Evolutionary conservation across 73 alveolate species (phyloP).

Genomic region (Effrenium voratum): DNA sequence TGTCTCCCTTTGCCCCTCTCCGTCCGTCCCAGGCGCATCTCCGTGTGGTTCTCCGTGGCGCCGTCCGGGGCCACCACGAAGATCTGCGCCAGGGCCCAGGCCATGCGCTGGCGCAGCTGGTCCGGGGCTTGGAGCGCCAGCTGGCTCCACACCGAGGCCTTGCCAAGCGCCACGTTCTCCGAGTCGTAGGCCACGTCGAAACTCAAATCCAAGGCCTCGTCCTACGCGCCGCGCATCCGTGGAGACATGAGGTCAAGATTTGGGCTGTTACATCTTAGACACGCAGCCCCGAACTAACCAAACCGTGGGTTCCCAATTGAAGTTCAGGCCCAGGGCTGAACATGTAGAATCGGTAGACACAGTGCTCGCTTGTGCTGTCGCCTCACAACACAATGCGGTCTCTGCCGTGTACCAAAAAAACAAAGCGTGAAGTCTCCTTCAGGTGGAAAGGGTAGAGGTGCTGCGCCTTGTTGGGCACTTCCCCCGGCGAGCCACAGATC

Average conservation of each 20-base stretch:
- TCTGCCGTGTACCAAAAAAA: not conserved
- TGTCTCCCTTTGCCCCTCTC: not conserved
- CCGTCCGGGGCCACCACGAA: not conserved
- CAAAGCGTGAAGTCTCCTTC: not conserved
- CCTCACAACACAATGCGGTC: not conserved
- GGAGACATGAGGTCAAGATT: not conserved
- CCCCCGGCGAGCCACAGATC: constrained; percentile 85
- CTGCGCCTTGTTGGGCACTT: not conserved
- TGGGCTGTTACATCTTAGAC: not conserved
- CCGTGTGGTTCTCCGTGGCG: constrained; percentile 21
- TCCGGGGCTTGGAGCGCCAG: constrained; percentile 62
- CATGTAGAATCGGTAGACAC: not conserved
- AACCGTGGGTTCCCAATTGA: not conserved
- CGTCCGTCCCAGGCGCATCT: constrained; percentile 27
- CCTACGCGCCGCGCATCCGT: not conserved
- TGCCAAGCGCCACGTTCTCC: not conserved
- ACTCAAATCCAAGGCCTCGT: constrained; percentile 20
- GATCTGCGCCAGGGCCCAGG: constrained; percentile 87
- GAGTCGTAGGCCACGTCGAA: constrained; percentile 78
- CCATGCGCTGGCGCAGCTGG: constrained; percentile 77
- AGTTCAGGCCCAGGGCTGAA: not conserved
- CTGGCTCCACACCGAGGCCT: constrained; percentile 61
- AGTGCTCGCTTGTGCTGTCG: not conserved
- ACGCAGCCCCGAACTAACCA: not conserved
- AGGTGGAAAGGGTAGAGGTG: constrained; percentile 33